Percentiles rank a stretch among this genome's conserved stretches.
Evolutionary conservation across 139 green algal genomes (phyloP).

Genomic region (Picochlorum sp.): DNA sequence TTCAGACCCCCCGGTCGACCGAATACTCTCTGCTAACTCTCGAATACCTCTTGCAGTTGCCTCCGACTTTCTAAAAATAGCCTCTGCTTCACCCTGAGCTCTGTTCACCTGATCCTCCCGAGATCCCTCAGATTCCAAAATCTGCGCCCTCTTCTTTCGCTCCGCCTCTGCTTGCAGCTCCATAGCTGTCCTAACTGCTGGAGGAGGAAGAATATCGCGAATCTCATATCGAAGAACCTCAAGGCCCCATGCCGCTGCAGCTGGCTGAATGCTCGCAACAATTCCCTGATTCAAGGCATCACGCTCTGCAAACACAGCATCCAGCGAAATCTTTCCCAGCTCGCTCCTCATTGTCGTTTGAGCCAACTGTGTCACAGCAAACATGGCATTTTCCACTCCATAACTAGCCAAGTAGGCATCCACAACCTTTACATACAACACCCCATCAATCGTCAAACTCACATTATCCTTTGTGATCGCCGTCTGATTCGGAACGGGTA

Average conservation of each 20-base stretch:
- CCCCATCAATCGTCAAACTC: slow-evolving; percentile 89
- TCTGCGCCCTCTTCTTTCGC: slow-evolving; percentile 79
- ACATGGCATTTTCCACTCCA: slow-evolving; percentile 88
- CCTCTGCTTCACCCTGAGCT: slow-evolving; percentile 62
- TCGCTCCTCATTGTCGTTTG: slow-evolving; percentile 94
- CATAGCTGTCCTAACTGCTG: slow-evolving; percentile 74
- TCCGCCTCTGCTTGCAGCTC: slow-evolving; percentile 96
- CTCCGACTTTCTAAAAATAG: slow-evolving; percentile 55
- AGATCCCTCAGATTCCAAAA: slow-evolving; percentile 74
- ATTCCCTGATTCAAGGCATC: slow-evolving; percentile 88
- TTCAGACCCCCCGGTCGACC: slow-evolving; percentile 41
- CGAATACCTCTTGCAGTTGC: slow-evolving; percentile 60
- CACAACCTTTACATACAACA: slow-evolving; percentile 93
- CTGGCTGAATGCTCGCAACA: slow-evolving; percentile 49
- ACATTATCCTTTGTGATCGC: slow-evolving; percentile 98
- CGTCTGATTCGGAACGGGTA: slow-evolving; percentile 75
- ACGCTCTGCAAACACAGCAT: slow-evolving; percentile 93
- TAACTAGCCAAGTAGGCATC: slow-evolving; percentile 83
- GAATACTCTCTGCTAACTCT: slow-evolving; percentile 50
- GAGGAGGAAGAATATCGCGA: slow-evolving; percentile 86
- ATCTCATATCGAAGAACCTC: slow-evolving; percentile 87
- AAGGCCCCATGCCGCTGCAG: slow-evolving; percentile 83
- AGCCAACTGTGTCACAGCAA: slow-evolving; percentile 88
- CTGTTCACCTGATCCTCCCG: slow-evolving; percentile 77
- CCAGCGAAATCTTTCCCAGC: slow-evolving; percentile 94